phyloP scores from a whole-genome alignment of 2,329 filamentous ascomycete species.

The Penicillium occitanis region DNA sequence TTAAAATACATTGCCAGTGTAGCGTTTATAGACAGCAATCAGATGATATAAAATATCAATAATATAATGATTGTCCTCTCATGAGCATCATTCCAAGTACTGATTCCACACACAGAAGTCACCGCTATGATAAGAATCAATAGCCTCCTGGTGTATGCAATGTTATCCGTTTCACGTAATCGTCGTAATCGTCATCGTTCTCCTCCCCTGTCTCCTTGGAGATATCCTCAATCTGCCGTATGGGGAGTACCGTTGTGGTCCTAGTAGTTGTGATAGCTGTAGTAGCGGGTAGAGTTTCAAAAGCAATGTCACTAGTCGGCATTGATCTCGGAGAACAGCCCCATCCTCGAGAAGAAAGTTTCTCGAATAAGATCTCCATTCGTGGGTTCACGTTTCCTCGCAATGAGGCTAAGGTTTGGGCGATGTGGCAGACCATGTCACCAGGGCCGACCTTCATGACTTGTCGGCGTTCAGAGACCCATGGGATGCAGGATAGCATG shows the following conservation, averaged over 20 bases:
- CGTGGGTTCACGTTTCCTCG: conserved; percentile 20
- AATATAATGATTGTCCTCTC: not conserved
- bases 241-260: not conserved
- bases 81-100: not conserved
- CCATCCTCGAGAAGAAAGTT: conserved; percentile 17
- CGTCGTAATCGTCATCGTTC: conserved; percentile 5
- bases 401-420: conserved; percentile 16
- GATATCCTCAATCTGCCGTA: conserved; percentile 12
- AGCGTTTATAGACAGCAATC: not conserved
- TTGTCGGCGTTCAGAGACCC: conserved; percentile 17
- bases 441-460: conserved; percentile 18
- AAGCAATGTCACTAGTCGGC: conserved; percentile 1
- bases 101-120: not conserved
- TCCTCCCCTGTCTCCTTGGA: not conserved
- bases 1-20: not conserved
- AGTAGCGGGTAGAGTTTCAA: not conserved
- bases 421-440: conserved; percentile 20
- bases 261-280: not conserved
- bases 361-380: conserved; percentile 21
- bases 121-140: not conserved
- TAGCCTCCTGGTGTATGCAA: not conserved
- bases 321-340: conserved; percentile 1
- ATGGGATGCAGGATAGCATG: conserved; percentile 19
- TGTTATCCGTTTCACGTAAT: conserved; percentile 4
- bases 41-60: not conserved